Base-by-base conservation (phyloP, 1,284 basidiomycete genomes). In the Boletellus deceptivus region DNA sequence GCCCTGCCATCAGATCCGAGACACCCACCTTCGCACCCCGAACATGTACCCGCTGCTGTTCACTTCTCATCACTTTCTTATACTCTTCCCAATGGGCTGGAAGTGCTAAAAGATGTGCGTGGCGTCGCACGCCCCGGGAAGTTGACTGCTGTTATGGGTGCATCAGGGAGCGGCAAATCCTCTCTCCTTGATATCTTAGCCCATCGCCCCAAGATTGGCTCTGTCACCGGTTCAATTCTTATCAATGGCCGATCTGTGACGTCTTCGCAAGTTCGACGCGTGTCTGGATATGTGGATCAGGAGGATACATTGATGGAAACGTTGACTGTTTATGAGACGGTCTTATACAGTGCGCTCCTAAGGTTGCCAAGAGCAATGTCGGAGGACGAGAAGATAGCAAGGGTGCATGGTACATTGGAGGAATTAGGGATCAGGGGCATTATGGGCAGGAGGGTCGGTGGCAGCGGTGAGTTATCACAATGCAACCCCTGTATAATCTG, bases 251-350 rank as follows among this genome's bases (percentile, higher is more conserved):
- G 91, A 3, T 77, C 80, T 53, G 87, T 97, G 39, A 74, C 76
- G 42, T 79, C 93, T 61, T 72, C 77, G 35, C 83, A 89, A 62
- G 98, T 93, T 77, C 86, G 86, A 64, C 82, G 84, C 27, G 86
- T 98, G 10, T 84, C 89, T 54, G 96, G 96, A 31, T 99, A 91
- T 61, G 96, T 99, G 46, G 96, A 99, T 68, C 96, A 99, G 71
- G 96, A 98, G 70, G 96, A 99, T 69, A 96, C 94, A 7, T 75
- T 99, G 48, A 94, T 99, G 86, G 83, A 88, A 61, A 98, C 96
- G 2, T 73, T 99, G 67, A 98, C 95, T 1, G 96, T 98, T 11
- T 98, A 98, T 68, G 96, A 99, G 76, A 98, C 95, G 0, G 89
- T 99, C 14, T 70, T 98, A 48, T 97, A 95, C 66, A 95, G 92